Percentiles rank a stretch among this genome's conserved stretches.
phyloP scores from a whole-genome alignment of 768 basidiomycete genomes.

The Tulasnella calospora region DNA sequence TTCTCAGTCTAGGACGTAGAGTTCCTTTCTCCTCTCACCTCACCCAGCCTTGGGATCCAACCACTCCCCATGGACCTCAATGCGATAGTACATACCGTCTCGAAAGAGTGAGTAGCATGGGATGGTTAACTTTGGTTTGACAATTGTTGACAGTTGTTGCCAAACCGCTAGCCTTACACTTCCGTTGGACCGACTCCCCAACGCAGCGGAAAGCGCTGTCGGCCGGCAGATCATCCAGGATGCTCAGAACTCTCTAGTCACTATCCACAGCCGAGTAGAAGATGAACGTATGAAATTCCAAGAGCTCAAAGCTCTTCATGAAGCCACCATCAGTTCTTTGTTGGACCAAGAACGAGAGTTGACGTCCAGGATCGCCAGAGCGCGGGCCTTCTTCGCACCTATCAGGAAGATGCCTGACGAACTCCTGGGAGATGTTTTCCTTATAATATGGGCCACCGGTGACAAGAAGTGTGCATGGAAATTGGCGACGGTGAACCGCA shows the following conservation, averaged over 20 bases:
- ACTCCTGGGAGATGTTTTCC: slow-evolving; percentile 67
- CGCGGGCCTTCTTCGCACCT: slow-evolving; percentile 65
- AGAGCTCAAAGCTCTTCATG: slow-evolving; percentile 9
- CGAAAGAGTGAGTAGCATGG: neutral
- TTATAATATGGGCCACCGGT: slow-evolving; percentile 56
- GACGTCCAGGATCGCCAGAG: slow-evolving; percentile 47
- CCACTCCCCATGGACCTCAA: slow-evolving; percentile 18
- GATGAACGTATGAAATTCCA: neutral
- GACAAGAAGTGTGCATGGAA: slow-evolving; percentile 74
- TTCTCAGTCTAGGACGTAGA: neutral
- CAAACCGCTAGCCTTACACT: neutral
- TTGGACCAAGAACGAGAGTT: slow-evolving; percentile 32
- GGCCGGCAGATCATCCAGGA: slow-evolving; percentile 9
- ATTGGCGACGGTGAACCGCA: slow-evolving; percentile 59
- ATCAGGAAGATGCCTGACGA: slow-evolving; percentile 67
- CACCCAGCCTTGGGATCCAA: neutral
- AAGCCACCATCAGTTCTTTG: slow-evolving; percentile 4
- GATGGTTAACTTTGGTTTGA: neutral
- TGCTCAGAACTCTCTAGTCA: neutral
- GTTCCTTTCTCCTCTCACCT: slow-evolving; percentile 13
- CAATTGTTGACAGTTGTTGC: neutral
- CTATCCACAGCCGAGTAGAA: neutral
- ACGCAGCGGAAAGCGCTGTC: neutral
- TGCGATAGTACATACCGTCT: slow-evolving; percentile 3
- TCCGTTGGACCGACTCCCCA: slow-evolving; percentile 15